phyloP scores from a whole-genome alignment of 2,329 filamentous ascomycete genomes.

The Annulohypoxylon truncatum region DNA sequence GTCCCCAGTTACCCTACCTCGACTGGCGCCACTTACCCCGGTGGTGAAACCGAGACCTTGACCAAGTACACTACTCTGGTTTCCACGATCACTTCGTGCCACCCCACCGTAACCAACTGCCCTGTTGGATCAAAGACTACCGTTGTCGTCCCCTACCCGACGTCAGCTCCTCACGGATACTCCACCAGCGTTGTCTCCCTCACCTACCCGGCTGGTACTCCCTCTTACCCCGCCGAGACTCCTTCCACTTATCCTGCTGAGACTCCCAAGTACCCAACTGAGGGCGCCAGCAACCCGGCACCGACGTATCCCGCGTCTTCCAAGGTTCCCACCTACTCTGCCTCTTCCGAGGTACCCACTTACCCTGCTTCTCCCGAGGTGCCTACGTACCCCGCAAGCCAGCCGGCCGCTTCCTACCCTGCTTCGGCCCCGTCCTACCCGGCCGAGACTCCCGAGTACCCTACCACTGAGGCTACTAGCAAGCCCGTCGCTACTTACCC shows the following conservation, averaged over 20 bases:
- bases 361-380: background rate
- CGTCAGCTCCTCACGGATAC: background rate
- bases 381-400: conserved; percentile 1
- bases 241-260: conserved; percentile 9
- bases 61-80: conserved; percentile 43
- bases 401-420: conserved; percentile 12
- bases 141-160: conserved; percentile 34
- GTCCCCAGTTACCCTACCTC: conserved; percentile 24
- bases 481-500: conserved; percentile 1
- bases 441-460: conserved; percentile 14
- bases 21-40: conserved; percentile 18
- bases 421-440: conserved; percentile 3
- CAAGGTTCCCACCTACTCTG: background rate
- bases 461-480: conserved; percentile 6
- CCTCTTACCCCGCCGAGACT: conserved; percentile 11
- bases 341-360: background rate
- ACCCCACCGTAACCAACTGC: conserved; percentile 34
- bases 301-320: background rate
- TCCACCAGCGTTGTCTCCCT: conserved; percentile 4
- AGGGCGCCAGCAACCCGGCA: background rate
- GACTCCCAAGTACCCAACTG: conserved; percentile 15
- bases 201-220: conserved; percentile 22
- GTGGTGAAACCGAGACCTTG: conserved; percentile 9
- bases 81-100: conserved; percentile 39
- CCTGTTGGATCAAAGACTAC: conserved; percentile 38